These are phyloP conservation scores for Trametes cubensis DNA, from an alignment of 768 basidiomycete species.

Conservation along the genomic window DNA sequence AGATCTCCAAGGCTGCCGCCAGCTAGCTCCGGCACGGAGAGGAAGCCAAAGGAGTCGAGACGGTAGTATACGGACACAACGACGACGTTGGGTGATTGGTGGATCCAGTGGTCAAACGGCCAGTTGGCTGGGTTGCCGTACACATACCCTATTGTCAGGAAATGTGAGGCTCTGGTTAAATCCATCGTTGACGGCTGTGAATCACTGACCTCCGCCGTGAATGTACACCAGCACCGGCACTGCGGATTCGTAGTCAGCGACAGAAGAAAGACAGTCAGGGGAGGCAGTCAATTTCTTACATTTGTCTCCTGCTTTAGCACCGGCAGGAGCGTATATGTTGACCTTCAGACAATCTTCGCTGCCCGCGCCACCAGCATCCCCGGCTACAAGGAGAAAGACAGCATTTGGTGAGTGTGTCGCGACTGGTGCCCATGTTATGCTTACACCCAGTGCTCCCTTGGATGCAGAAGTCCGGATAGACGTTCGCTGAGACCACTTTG, in stretches of 20 bases:
- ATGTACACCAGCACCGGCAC: conserved; percentile 47
- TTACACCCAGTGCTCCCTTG: conserved; percentile 57
- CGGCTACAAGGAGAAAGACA: conserved; percentile 35
- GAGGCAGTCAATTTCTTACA: conserved; percentile 37
- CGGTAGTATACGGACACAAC: conserved; percentile 71
- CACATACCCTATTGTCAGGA: conserved; percentile 45
- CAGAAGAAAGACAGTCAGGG: neutral
- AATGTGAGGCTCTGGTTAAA: neutral
- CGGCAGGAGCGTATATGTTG: conserved; percentile 62
- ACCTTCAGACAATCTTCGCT: conserved; percentile 69
- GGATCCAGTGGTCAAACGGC: conserved; percentile 68
- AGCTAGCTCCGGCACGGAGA: conserved; percentile 50
- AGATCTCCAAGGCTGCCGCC: conserved; percentile 46
- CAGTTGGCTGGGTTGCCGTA: conserved; percentile 65
- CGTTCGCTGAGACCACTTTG: conserved; percentile 50
- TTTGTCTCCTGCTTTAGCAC: conserved; percentile 48
- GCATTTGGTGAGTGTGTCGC: neutral
- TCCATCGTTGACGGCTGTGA: neutral
- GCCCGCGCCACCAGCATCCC: conserved; percentile 64
- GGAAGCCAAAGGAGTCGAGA: conserved; percentile 65
- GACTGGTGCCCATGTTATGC: neutral
- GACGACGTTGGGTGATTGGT: conserved; percentile 63
- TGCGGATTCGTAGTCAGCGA: conserved; percentile 7
- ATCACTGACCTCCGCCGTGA: conserved; percentile 39
- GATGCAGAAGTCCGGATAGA: conserved; percentile 60